Percentiles rank a stretch among this genome's conserved stretches.
phyloP scores from a whole-genome alignment of 257 asterid genomes.

The Solanum tacnaense region DNA sequence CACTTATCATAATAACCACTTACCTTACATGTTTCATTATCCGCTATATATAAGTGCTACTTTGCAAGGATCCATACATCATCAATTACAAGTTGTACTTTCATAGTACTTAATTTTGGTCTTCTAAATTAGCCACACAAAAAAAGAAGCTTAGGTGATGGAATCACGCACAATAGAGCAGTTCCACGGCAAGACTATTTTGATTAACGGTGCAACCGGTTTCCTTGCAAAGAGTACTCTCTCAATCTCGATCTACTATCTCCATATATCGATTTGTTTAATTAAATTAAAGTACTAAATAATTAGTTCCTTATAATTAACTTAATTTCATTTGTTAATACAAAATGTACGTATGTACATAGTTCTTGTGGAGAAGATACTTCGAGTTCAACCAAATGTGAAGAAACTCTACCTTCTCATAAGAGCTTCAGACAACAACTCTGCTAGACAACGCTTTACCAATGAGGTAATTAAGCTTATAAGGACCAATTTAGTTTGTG shows the following conservation, averaged over 20 bases:
- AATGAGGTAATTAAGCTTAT: slow-evolving; percentile 26
- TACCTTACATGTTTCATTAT: too few species aligned
- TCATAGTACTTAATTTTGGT: background rate
- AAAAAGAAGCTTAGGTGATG: background rate
- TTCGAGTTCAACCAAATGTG: slow-evolving; percentile 36
- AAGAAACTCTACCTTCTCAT: slow-evolving; percentile 32
- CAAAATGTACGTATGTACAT: background rate
- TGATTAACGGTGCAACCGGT: background rate
- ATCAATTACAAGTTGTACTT: background rate
- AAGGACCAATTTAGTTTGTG: too few species aligned
- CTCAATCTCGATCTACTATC: background rate
- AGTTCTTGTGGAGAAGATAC: slow-evolving; percentile 41
- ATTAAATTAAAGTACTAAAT: too few species aligned
- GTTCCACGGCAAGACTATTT: background rate
- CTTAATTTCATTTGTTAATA: background rate
- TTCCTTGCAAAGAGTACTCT: background rate
- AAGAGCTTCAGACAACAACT: slow-evolving; percentile 1
- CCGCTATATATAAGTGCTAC: too few species aligned
- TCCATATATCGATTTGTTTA: background rate
- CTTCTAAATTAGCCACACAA: background rate
- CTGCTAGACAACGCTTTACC: slow-evolving; percentile 15
- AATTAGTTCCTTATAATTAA: background rate
- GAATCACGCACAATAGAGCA: background rate
- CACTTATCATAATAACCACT: too few species aligned
- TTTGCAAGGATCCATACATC: too few species aligned